phyloP scores from a whole-genome alignment of 164 flowering plant genomes.

The Akebia trifoliata region DNA sequence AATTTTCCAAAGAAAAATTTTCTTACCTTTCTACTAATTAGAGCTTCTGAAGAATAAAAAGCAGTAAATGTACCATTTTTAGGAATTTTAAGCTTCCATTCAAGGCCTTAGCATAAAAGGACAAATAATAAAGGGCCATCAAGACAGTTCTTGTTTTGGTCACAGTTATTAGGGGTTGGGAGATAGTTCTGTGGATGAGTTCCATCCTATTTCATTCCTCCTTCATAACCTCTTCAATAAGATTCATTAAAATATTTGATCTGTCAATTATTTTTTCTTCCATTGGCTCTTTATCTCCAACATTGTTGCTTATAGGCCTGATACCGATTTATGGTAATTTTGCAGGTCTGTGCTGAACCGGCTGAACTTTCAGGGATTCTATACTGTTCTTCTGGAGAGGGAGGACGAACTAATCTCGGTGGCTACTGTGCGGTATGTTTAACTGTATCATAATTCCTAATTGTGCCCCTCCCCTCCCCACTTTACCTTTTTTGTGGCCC shows the following conservation, averaged over 20 bases:
- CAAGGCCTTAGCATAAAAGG: too few relatives aligned
- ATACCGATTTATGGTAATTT: neutral
- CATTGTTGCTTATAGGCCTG: neutral
- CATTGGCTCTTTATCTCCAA: neutral
- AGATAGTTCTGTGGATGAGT: neutral
- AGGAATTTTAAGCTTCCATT: too few relatives aligned
- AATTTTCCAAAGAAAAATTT: too few relatives aligned
- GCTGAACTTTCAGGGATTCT: constrained; percentile 78
- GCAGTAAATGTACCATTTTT: too few relatives aligned
- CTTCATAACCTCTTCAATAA: neutral
- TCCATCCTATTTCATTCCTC: neutral
- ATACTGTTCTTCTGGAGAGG: constrained; percentile 68
- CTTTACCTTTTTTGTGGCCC: too few relatives aligned
- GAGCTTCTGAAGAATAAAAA: too few relatives aligned
- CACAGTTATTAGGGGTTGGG: neutral
- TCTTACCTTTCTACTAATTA: too few relatives aligned
- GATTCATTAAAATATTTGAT: neutral
- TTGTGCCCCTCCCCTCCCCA: too few relatives aligned
- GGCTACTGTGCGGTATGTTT: constrained; percentile 63
- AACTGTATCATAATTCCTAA: neutral
- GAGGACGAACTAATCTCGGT: constrained; percentile 70
- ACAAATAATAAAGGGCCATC: too few relatives aligned
- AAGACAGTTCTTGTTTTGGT: too few relatives aligned
- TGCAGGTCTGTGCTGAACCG: constrained; percentile 73
- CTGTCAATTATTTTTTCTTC: neutral